phyloP scores from a whole-genome alignment of 2,329 filamentous ascomycete genomes.

The Apiospora sp. region DNA sequence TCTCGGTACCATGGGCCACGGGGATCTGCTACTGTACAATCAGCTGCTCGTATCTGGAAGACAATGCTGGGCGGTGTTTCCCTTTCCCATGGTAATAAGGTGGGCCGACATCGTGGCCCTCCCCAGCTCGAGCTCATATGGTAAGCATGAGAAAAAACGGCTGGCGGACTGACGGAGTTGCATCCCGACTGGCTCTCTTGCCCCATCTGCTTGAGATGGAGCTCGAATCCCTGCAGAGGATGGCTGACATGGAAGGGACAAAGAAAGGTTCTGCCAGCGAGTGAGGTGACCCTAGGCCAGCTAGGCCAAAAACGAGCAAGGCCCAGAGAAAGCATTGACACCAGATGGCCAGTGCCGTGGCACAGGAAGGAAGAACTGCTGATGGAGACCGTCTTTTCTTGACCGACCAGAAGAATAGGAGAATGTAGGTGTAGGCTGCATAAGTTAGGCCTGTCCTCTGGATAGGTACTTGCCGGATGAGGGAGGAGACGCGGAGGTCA shows the following conservation, averaged over 20 bases:
- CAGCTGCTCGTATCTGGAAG: not conserved
- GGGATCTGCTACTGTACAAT: not conserved
- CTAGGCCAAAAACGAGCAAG: not conserved
- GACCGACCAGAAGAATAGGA: constrained; percentile 9
- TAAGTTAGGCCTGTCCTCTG: not conserved
- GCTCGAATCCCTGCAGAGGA: constrained; percentile 9
- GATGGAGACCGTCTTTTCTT: constrained; percentile 7
- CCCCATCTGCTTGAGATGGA: constrained; percentile 1
- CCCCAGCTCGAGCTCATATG: constrained; percentile 6
- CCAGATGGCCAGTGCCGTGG: constrained; percentile 8
- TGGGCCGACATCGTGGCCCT: constrained; percentile 7
- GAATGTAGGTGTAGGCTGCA: not conserved
- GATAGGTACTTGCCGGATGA: not conserved
- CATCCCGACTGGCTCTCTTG: constrained; percentile 4
- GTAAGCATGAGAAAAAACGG: constrained; percentile 15
- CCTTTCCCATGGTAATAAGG: not conserved
- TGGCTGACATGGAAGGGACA: constrained; percentile 11
- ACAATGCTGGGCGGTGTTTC: not conserved
- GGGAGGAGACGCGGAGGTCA: not conserved
- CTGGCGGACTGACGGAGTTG: constrained; percentile 17
- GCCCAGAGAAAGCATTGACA: not conserved
- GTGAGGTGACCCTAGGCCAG: not conserved
- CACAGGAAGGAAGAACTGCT: constrained; percentile 2
- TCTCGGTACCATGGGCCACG: not conserved
- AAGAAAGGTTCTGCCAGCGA: constrained; percentile 4